These are phyloP conservation scores for Fusarium caatingaense DNA, from an alignment of 2,329 filamentous ascomycete species.

Conservation along the genomic window DNA sequence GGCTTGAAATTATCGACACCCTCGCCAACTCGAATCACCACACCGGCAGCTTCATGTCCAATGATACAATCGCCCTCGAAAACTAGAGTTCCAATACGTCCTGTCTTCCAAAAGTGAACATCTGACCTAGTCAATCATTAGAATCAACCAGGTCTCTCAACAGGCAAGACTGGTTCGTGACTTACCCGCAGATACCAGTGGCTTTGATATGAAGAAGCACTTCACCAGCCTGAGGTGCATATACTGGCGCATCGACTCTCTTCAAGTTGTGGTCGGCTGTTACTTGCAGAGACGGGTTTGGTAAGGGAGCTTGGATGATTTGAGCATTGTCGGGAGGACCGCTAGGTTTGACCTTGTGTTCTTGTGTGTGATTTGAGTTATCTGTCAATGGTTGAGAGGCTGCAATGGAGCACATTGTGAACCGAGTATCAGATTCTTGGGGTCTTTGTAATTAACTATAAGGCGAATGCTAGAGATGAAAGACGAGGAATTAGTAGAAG, in stretches of 20 bases:
- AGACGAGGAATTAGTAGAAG: neutral
- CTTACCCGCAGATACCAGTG: slow-evolving; percentile 72
- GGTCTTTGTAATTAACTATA: neutral
- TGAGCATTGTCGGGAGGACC: slow-evolving; percentile 9
- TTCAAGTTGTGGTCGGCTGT: slow-evolving; percentile 71
- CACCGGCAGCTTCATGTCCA: slow-evolving; percentile 72
- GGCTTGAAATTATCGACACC: slow-evolving; percentile 64
- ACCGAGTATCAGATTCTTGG: too few relatives aligned
- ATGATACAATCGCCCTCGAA: slow-evolving; percentile 73
- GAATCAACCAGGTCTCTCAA: neutral
- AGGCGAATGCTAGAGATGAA: neutral
- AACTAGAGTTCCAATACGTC: slow-evolving; percentile 70
- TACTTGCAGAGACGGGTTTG: slow-evolving; percentile 54
- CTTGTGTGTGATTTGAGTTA: slow-evolving; percentile 17
- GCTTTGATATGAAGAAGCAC: slow-evolving; percentile 71
- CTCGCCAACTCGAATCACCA: slow-evolving; percentile 67
- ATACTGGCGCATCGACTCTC: slow-evolving; percentile 66
- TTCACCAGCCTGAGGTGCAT: slow-evolving; percentile 64
- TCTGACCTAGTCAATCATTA: slow-evolving; percentile 62
- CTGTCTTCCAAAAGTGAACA: slow-evolving; percentile 75
- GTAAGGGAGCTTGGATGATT: slow-evolving; percentile 46
- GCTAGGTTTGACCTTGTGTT: slow-evolving; percentile 36
- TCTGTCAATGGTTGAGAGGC: slow-evolving; percentile 32
- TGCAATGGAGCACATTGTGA: slow-evolving; percentile 37
- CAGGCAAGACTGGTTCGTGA: slow-evolving; percentile 4